Percentiles rank a stretch among this genome's conserved stretches.
phyloP scores from a whole-genome alignment of 139 green algal genomes.

The Eudorina sp. region DNA sequence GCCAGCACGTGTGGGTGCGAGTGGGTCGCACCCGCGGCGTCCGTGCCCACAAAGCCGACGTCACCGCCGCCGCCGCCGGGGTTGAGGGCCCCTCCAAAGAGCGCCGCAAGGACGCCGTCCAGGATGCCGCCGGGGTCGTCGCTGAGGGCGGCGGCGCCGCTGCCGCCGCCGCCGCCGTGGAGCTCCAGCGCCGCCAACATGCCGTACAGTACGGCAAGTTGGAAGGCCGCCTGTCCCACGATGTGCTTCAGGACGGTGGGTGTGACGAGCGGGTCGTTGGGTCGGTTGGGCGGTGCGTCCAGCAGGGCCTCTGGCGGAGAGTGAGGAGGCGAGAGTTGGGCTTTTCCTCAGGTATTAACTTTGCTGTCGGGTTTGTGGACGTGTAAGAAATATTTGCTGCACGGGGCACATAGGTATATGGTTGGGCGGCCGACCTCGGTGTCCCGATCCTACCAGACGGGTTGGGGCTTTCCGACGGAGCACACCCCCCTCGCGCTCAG shows the following conservation, averaged over 20 bases:
- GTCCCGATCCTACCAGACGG: too few relatives aligned
- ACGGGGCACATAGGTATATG: too few relatives aligned
- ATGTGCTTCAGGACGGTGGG: conserved; percentile 69
- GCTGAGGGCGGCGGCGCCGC: not conserved
- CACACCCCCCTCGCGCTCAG: too few relatives aligned
- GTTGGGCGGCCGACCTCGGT: too few relatives aligned
- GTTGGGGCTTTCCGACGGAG: too few relatives aligned
- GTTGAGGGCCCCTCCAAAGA: too few relatives aligned
- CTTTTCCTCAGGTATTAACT: too few relatives aligned
- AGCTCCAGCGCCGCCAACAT: conserved; percentile 69
- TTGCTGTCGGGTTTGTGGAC: too few relatives aligned
- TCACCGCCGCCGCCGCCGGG: not conserved
- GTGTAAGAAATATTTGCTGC: too few relatives aligned
- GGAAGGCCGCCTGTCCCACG: conserved; percentile 78
- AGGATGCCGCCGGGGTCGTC: not conserved
- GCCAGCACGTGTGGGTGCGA: conserved; percentile 33
- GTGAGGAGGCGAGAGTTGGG: not conserved
- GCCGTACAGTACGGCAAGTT: conserved; percentile 79
- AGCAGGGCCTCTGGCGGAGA: conserved; percentile 68
- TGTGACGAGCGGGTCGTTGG: conserved; percentile 63
- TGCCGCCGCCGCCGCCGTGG: not conserved
- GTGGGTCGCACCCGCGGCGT: not conserved
- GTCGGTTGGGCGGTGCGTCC: conserved; percentile 71
- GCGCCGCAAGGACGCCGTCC: not conserved
- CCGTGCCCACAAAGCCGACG: not conserved